Evolutionary conservation across 176 grass and related monocot species (phyloP).

Genomic region (Dactylis glomerata): DNA sequence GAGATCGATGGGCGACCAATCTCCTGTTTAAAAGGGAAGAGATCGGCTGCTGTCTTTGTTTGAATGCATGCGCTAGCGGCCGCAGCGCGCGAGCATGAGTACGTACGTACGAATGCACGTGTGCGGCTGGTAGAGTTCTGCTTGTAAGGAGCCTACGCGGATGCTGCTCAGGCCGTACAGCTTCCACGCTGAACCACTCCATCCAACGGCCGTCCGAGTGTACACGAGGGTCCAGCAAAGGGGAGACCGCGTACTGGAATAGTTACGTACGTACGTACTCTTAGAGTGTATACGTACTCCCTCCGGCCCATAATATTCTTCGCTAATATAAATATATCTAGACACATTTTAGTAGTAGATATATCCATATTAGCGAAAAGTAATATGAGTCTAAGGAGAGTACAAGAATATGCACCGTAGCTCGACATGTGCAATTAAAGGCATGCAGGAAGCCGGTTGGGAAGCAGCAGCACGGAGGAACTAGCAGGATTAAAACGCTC

Average conservation of each 20-base stretch:
- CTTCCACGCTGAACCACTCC: background rate
- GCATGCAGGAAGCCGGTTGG: too few relatives aligned
- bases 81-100: background rate
- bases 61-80: background rate
- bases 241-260: background rate
- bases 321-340: too few relatives aligned
- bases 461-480: too few relatives aligned
- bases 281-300: background rate
- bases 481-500: too few relatives aligned
- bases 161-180: background rate
- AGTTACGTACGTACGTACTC: background rate
- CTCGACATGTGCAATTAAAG: too few relatives aligned
- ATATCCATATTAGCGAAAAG: too few relatives aligned
- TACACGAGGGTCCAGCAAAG: background rate
- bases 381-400: too few relatives aligned
- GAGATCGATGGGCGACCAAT: too few relatives aligned
- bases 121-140: constrained; percentile 21
- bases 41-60: background rate
- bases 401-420: too few relatives aligned
- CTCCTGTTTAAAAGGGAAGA: too few relatives aligned
- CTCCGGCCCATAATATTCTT: too few relatives aligned
- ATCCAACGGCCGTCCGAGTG: background rate
- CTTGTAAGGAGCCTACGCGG: constrained; percentile 4
- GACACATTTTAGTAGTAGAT: too few relatives aligned
- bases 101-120: background rate